Base-by-base conservation (phyloP, 306 rosid genomes). In the Trifolium dubium region DNA sequence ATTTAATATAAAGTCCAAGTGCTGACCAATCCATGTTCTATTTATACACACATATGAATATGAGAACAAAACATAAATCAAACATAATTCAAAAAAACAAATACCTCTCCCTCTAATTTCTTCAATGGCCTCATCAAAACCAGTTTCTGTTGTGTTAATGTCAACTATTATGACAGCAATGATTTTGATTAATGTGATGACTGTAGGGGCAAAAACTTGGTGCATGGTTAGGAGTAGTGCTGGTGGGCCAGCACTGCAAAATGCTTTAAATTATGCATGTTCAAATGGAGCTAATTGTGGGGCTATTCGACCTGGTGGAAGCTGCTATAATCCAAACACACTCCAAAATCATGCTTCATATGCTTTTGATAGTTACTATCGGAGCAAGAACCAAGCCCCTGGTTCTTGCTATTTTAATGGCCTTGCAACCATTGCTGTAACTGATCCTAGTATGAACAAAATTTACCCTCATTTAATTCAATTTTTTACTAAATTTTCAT, bases 321-420 rank as follows among this genome's bases (percentile, higher is more conserved):
- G 86, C 5, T 92, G 82, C 4, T 35, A 9, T 64, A 81, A 83
- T 0, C 97, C 97, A 1, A 89, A 92, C 79, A 88, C 92, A 44
- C 63, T 89, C 34, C 89, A 82, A 40, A 89, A 86, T 39, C 97
- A 88, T 74, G 86, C 96, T 72, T 89, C 97, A 3, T 92, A 89
- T 73, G 97, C 96, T 54, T 92, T 81, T 81, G 69, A 92, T 61
- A 92, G 96, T 78, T 89, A 46, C 79, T 92, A 77, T 64, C 87
- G 74, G 8, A 82, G 80, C 47, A 79, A 67, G 64, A 49, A 73
- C 6, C 81, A 74, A 82, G 87, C 85, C 18, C 85, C 89, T 5
- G 92, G 89, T n/a, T 54, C 88, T 4, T 92, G 96, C 30, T 77
- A 72, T 85, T 88, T 92, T 58, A 64, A 85, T 23, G 88, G 85